Base-by-base conservation (phyloP, 83 land plant species). In the Thuja plicata region DNA sequence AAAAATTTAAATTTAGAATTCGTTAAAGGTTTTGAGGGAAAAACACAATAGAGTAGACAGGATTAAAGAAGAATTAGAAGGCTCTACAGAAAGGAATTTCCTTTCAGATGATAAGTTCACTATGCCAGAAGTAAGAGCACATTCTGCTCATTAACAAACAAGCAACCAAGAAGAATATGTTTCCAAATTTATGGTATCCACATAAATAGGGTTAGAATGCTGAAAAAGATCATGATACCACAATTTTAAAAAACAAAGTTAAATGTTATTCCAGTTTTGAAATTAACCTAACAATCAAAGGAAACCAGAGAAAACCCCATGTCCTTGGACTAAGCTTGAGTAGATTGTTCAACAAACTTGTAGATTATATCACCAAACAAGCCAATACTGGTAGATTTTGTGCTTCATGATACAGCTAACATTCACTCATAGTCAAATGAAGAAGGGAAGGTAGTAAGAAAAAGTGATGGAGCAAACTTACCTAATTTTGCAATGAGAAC, bases 401-500 rank as follows among this genome's bases (percentile, higher is more conserved):
- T 38, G 11, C 38, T 34, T 74, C 78, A 73, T 74, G 78, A 2
- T 7, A 30, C 13, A 34, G 35, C 35, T 73, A 30, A 30, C 1
- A 73, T 73, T 30, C 78, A 34, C 38, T 32, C 35, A 74, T 73
- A 74, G n/a, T 74, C n/a, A 74, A 74, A 2, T 74, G 34, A 74
- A 27, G 78, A 24, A 27, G 13, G 13, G 77, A 34, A 30, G 5
- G 17, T 11, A 32, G 38, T 2, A 74, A 17, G 38, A 74, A 32
- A 74, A 35, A 34, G 38, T 12, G 13, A 34, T 17, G 11, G 52
- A 6, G 16, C 52, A 81, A 88, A 92, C 93, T 90, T 81, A 96
- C 97, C 96, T 87, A 91, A 85, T 87, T 93, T 94, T 21, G 87
- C 90, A 77, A 89, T 32, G 41, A 87, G 85, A 77, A 93, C 73